A percentile compares a stretch with the other conserved stretches of the same genome.
These are phyloP conservation scores for Torrubiella hemipterigena DNA, from an alignment of 2,329 filamentous ascomycete genomes.

Conservation along the genomic window DNA sequence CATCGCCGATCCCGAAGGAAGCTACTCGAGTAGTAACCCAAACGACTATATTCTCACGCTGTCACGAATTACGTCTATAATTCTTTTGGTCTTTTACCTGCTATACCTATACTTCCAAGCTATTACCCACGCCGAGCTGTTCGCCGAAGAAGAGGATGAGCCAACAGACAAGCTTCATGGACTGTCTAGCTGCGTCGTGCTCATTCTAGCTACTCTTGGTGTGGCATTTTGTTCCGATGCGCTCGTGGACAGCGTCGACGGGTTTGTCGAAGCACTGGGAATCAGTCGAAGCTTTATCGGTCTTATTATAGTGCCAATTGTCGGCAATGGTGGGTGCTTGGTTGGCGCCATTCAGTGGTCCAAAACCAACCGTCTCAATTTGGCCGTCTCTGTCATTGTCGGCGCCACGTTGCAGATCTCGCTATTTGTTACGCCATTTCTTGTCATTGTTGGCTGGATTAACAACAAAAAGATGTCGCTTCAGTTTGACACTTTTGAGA, in stretches of 20 bases:
- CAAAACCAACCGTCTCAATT: slow-evolving; percentile 7
- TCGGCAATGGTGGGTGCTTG: slow-evolving; percentile 9
- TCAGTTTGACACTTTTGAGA: slow-evolving; percentile 10
- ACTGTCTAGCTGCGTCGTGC: slow-evolving; percentile 7
- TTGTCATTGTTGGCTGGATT: slow-evolving; percentile 8
- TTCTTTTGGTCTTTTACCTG: slow-evolving; percentile 4
- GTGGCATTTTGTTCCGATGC: slow-evolving; percentile 13
- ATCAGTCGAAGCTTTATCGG: slow-evolving; percentile 10
- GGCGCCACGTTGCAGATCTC: slow-evolving; percentile 10
- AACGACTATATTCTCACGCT: slow-evolving; percentile 5
- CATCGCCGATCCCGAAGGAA: slow-evolving; percentile 1
- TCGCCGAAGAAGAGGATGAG: slow-evolving; percentile 6
- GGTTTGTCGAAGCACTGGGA: slow-evolving; percentile 8
- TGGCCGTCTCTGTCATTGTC: slow-evolving; percentile 10
- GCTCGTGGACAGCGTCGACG: slow-evolving; percentile 12
- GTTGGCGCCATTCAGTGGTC: slow-evolving; percentile 10
- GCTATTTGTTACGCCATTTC: slow-evolving; percentile 9
- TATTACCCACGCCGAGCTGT: slow-evolving; percentile 5
- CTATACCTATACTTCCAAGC: slow-evolving; percentile 5
- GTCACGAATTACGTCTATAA: slow-evolving; percentile 5
- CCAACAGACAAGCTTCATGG: slow-evolving; percentile 7
- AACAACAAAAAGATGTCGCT: slow-evolving; percentile 7
- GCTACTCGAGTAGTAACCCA: slow-evolving; percentile 1
- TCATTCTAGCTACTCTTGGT: slow-evolving; percentile 8
- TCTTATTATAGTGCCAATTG: slow-evolving; percentile 9